Evolutionary conservation across 2,329 filamentous ascomycete genomes (phyloP), one percentile per base, ranked within the genome.

Genomic region (Ophiostoma ulmi): DNA sequence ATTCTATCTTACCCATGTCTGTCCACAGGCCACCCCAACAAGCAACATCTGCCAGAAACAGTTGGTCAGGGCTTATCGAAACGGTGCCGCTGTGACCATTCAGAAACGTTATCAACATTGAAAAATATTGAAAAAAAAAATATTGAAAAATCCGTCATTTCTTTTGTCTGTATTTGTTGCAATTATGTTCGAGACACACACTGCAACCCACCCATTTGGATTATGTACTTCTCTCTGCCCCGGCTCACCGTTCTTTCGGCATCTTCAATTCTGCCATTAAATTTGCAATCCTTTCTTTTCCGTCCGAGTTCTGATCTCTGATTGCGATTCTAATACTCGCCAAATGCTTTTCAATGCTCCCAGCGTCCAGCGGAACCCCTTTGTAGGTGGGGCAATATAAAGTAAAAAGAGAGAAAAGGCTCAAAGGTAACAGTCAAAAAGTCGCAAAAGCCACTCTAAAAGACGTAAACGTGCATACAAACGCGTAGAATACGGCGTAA

Each of bases 21-120:
- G 52, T 22, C 22, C 52, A 58, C 52, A 58, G 52, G 26, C 52
- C 52, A 58, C 52, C 52, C 52, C 52, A 58, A 58, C 52, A 58
- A 17, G 10, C 48, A 58, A 17, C 52, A 58, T 26, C 17, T 48
- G 44, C 3, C 11, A 44, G 39, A 44, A 44, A 44, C 39, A 44
- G 39, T 26, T 58, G 52, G 52, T 8, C 52, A 58, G n/a, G 8
- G 52, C 52, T 58, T 58, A 26, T 58, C 52, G 52, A 58, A 58
- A 58, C 52, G 52, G 52, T 26, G 52, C 52, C 26, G 52, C 52
- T 58, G 11, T 58, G 52, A 14, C 52, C n/a, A 58, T n/a, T 58
- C 44, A 20, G 17, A n/a, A 2, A 17, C 7, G 44, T 48, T 48
- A 20, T 17, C 44, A 48, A 48, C 31, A 31, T 31, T n/a, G n/a